Percentiles rank a stretch among this genome's conserved stretches.
phyloP scores from a whole-genome alignment of 1,139 yeast genomes.

The Saccharomycopsis hybrid region DNA sequence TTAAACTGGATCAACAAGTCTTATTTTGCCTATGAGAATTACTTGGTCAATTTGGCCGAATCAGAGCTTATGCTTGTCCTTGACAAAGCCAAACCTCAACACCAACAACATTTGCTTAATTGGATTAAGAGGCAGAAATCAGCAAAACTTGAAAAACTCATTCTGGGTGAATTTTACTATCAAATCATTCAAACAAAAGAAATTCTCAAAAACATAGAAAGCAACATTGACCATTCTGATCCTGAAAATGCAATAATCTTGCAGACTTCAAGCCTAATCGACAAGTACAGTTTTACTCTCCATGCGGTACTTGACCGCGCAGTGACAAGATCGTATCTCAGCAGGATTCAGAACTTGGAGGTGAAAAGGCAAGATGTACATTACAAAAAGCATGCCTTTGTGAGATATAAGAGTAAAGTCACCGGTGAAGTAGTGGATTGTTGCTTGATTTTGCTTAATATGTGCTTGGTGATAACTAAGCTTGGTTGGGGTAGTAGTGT shows the following conservation, averaged over 20 bases:
- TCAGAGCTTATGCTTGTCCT: slow-evolving; percentile 15
- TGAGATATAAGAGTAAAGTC: slow-evolving; percentile 15
- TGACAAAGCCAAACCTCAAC: slow-evolving; percentile 13
- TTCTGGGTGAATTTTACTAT: slow-evolving; percentile 18
- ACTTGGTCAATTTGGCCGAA: slow-evolving; percentile 14
- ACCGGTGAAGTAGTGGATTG: slow-evolving; percentile 17
- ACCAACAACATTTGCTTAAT: slow-evolving; percentile 6
- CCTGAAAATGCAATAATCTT: slow-evolving; percentile 17
- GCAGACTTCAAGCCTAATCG: slow-evolving; percentile 15
- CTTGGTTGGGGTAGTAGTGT: not conserved
- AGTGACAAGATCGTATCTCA: slow-evolving; percentile 13
- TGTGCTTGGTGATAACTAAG: slow-evolving; percentile 18
- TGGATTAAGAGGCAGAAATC: slow-evolving; percentile 18
- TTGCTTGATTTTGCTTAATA: slow-evolving; percentile 16
- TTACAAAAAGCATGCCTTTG: slow-evolving; percentile 19
- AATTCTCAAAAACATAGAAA: slow-evolving; percentile 14
- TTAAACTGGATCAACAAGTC: slow-evolving; percentile 18
- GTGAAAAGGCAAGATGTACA: slow-evolving; percentile 16
- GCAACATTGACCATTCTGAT: slow-evolving; percentile 13
- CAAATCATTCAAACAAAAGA: slow-evolving; percentile 20
- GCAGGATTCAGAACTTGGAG: slow-evolving; percentile 16
- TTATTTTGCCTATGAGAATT: slow-evolving; percentile 17
- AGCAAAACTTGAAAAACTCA: slow-evolving; percentile 15
- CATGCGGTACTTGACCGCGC: slow-evolving; percentile 18
- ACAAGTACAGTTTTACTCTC: slow-evolving; percentile 13